These are phyloP conservation scores for Podaxis rugospora DNA, from an alignment of 768 basidiomycete genomes.

Conservation along the genomic window DNA sequence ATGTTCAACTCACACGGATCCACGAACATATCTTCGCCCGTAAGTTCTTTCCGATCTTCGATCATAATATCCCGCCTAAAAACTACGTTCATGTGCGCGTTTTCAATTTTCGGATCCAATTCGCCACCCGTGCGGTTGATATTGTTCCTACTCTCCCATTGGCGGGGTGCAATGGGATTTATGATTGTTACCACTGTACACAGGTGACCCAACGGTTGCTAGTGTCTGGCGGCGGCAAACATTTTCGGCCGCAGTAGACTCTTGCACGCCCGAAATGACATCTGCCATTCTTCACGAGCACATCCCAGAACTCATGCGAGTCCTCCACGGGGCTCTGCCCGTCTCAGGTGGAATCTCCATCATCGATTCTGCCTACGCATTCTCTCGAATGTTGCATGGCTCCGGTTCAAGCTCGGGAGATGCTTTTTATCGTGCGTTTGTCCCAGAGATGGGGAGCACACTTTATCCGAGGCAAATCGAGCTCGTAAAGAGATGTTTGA, in stretches of 20 bases:
- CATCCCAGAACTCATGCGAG: conserved; percentile 57
- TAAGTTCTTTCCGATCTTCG: conserved; percentile 32
- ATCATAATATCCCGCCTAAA: background rate
- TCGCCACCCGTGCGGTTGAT: background rate
- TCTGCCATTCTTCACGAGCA: conserved; percentile 65
- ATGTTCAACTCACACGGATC: conserved; percentile 78
- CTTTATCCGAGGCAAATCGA: conserved; percentile 80
- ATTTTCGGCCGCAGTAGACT: conserved; percentile 81
- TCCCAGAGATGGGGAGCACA: conserved; percentile 73
- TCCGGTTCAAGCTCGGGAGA: conserved; percentile 58
- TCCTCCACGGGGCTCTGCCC: conserved; percentile 43
- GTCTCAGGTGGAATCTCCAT: conserved; percentile 48
- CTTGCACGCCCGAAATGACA: conserved; percentile 69
- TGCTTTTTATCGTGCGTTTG: conserved; percentile 83
- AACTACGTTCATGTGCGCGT: background rate
- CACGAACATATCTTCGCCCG: conserved; percentile 86
- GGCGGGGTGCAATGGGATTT: background rate
- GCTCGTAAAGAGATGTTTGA: conserved; percentile 77
- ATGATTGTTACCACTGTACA: background rate
- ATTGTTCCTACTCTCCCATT: background rate
- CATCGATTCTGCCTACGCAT: conserved; percentile 70
- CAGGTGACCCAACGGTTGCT: conserved; percentile 86
- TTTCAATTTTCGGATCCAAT: background rate
- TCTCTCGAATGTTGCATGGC: conserved; percentile 85
- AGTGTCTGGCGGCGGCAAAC: conserved; percentile 89